Percentiles rank a stretch among this genome's conserved stretches.
Conservation (phyloP, 2,329 filamentous ascomycete genomes). For the Monilinia polystroma region DNA sequence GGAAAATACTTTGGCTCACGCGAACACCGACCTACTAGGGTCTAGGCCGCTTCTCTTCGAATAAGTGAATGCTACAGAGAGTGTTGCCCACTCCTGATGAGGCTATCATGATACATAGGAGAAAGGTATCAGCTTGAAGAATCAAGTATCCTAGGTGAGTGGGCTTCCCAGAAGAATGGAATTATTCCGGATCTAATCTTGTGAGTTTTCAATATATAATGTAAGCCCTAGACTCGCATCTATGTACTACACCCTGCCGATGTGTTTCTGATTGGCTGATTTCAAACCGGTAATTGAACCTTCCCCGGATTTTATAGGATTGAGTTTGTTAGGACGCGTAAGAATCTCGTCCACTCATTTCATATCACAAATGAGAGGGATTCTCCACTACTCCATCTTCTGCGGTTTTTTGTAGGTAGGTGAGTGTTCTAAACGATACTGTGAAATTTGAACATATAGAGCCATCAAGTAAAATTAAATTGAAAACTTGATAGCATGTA, state of each 20-base stretch:
- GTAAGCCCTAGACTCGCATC: neutral
- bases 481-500: neutral
- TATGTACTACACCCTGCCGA: neutral
- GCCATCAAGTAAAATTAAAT: neutral
- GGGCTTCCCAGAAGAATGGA: neutral
- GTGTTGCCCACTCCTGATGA: neutral
- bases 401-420: neutral
- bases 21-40: neutral
- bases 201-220: neutral
- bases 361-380: neutral
- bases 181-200: slow-evolving; percentile 11
- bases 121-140: neutral
- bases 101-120: neutral
- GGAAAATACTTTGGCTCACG: neutral
- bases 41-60: neutral
- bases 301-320: slow-evolving; percentile 13
- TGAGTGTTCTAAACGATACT: neutral
- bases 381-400: neutral
- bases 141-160: neutral
- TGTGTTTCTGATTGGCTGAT: neutral
- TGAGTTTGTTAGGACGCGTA: neutral
- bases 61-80: neutral
- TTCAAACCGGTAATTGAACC: neutral
- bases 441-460: neutral
- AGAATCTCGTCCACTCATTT: neutral